phyloP scores from a whole-genome alignment of 108 stramenopile species.

The Skeletonema grethae region DNA sequence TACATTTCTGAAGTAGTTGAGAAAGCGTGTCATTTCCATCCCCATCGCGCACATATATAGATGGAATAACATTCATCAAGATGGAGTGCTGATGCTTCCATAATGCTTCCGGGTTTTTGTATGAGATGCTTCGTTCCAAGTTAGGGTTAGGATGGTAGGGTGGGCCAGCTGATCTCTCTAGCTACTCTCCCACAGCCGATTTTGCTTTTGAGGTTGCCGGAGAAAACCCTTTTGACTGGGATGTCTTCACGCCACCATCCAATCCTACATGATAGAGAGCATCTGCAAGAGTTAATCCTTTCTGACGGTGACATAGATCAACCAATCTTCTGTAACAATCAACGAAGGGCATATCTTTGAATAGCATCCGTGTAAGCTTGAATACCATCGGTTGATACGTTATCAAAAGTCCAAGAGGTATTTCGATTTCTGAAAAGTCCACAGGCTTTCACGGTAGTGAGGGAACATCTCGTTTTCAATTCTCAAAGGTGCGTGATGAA shows the following conservation, averaged over 20 bases:
- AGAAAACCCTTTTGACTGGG: too few species aligned
- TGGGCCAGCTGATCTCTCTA: slow-evolving; percentile 43
- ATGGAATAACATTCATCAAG: slow-evolving; percentile 60
- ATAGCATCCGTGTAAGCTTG: slow-evolving; percentile 76
- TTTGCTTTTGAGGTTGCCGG: too few species aligned
- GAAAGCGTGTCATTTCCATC: slow-evolving; percentile 15
- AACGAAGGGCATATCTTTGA: slow-evolving; percentile 74
- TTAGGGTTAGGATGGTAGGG: too few species aligned
- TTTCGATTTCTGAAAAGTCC: too few species aligned
- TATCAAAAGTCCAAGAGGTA: too few species aligned
- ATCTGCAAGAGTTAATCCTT: background rate
- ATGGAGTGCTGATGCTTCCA: slow-evolving; percentile 67
- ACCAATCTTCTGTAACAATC: slow-evolving; percentile 56
- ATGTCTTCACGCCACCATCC: too few species aligned
- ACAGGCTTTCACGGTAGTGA: too few species aligned
- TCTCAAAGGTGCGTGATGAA: too few species aligned
- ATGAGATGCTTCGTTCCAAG: slow-evolving; percentile 66
- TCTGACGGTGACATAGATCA: background rate
- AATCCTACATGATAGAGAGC: slow-evolving; percentile 15
- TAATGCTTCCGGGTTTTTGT: slow-evolving; percentile 9
- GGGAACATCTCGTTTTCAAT: too few species aligned
- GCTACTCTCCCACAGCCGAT: too few species aligned
- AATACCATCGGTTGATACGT: slow-evolving; percentile 32
- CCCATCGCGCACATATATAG: slow-evolving; percentile 1
- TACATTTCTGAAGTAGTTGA: slow-evolving; percentile 44